Conservation (phyloP, 148 eudicot species). For the Hydrangea macrophylla region DNA sequence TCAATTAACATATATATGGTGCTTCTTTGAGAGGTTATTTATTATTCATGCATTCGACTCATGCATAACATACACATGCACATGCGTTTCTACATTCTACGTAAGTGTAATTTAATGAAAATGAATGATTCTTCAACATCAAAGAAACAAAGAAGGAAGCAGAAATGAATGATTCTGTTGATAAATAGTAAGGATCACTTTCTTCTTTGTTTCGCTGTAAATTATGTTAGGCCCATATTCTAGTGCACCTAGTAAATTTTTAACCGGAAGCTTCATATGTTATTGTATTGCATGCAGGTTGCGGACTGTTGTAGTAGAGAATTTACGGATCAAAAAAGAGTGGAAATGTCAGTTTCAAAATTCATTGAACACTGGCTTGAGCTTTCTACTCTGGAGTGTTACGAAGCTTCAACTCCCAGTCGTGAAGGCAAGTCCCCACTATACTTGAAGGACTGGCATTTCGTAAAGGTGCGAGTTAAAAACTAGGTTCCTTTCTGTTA, state of each 20-base stretch:
- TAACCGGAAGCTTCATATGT: background rate
- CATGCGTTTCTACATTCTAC: too few species aligned
- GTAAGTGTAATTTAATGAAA: too few species aligned
- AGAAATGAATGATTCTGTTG: too few species aligned
- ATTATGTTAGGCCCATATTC: background rate
- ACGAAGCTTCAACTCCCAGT: slow-evolving; percentile 14
- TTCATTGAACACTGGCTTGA: slow-evolving; percentile 62
- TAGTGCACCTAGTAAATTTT: background rate
- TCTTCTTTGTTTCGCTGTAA: slow-evolving; percentile 7
- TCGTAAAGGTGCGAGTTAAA: slow-evolving; percentile 66
- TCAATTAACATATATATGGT: background rate
- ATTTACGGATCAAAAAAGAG: slow-evolving; percentile 69
- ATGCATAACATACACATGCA: too few species aligned
- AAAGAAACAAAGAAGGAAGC: too few species aligned
- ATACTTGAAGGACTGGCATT: slow-evolving; percentile 98
- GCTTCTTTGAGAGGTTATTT: too few species aligned
- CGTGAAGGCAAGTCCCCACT: slow-evolving; percentile 40
- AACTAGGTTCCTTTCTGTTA: background rate
- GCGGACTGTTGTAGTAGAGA: slow-evolving; percentile 75
- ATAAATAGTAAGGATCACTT: background rate
- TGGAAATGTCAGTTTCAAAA: slow-evolving; percentile 79
- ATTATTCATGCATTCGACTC: too few species aligned
- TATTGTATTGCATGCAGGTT: slow-evolving; percentile 54
- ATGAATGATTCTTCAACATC: too few species aligned
- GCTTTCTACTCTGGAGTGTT: slow-evolving; percentile 16